Percentiles rank a stretch among this genome's conserved stretches.
phyloP scores from a whole-genome alignment of 768 basidiomycete species.

The Leccinum broughii region DNA sequence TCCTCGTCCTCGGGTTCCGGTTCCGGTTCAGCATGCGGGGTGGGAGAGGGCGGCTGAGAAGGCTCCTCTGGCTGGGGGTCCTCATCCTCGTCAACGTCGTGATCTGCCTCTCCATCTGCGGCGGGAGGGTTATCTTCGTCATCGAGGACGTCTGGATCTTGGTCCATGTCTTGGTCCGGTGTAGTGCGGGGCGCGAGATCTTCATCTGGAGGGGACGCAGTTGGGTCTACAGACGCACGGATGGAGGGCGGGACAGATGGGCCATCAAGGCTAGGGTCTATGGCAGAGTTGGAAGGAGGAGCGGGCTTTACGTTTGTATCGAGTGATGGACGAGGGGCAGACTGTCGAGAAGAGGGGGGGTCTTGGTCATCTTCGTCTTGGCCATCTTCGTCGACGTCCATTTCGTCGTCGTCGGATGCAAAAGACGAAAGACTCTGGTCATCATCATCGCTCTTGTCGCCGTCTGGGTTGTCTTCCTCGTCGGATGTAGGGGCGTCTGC shows the following conservation, averaged over 20 bases:
- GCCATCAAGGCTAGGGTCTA: constrained; percentile 24
- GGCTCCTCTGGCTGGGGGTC: constrained; percentile 30
- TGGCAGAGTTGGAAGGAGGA: constrained; percentile 12
- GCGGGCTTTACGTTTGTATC: constrained; percentile 11
- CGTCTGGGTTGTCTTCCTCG: constrained; percentile 17
- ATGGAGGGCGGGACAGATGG: constrained; percentile 22
- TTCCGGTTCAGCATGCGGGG: constrained; percentile 27
- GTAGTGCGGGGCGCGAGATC: constrained; percentile 13
- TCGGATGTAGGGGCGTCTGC: constrained; percentile 22
- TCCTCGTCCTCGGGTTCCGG: constrained; percentile 44
- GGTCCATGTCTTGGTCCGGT: constrained; percentile 32
- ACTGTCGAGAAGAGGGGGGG: constrained; percentile 26
- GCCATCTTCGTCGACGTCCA: constrained; percentile 34
- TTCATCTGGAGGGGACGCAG: constrained; percentile 20
- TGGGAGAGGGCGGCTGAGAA: constrained; percentile 27
- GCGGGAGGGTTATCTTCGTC: constrained; percentile 25
- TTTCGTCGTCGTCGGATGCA: constrained; percentile 11
- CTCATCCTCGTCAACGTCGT: constrained; percentile 37
- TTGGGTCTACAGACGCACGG: constrained; percentile 23
- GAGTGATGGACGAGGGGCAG: constrained; percentile 21
- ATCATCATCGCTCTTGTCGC: constrained; percentile 9
- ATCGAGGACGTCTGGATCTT: constrained; percentile 20
- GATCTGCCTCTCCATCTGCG: constrained; percentile 19
- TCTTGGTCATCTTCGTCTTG: constrained; percentile 20
- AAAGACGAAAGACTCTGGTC: constrained; percentile 13